Conservation (phyloP, 2,329 filamentous ascomycete species). For the Aspergillus ruber region DNA sequence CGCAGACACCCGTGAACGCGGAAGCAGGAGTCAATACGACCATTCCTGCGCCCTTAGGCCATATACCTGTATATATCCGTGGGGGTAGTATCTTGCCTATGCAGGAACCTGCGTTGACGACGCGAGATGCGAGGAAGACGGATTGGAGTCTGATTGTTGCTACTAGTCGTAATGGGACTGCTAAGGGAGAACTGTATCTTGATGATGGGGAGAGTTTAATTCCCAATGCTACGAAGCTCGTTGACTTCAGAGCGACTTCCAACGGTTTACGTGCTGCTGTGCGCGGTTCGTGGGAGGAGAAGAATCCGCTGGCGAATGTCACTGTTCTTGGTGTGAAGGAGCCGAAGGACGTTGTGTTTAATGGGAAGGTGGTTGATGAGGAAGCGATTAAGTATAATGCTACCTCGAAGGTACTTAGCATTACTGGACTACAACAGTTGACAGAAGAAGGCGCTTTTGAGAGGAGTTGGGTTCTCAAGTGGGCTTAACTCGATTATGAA, state of each 20-base stretch:
- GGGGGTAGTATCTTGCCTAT: conserved; percentile 62
- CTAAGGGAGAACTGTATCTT: conserved; percentile 60
- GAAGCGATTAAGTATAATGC: conserved; percentile 45
- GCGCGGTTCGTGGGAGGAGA: conserved; percentile 50
- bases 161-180: conserved; percentile 49
- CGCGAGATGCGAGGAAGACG: conserved; percentile 54
- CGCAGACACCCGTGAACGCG: conserved; percentile 50
- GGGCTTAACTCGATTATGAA: conserved; percentile 25
- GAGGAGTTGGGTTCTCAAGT: conserved; percentile 52
- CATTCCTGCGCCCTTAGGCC: conserved; percentile 55
- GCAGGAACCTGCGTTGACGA: conserved; percentile 64
- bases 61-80: conserved; percentile 66
- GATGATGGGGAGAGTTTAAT: conserved; percentile 66
- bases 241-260: conserved; percentile 32
- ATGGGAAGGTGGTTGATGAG: conserved; percentile 40
- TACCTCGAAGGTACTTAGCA: conserved; percentile 42
- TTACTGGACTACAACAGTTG: conserved; percentile 45
- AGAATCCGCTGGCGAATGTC: conserved; percentile 55
- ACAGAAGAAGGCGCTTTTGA: conserved; percentile 54
- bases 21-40: conserved; percentile 52
- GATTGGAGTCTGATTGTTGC: conserved; percentile 63
- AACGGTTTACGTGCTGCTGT: conserved; percentile 45
- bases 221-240: conserved; percentile 50
- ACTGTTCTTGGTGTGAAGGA: conserved; percentile 54
- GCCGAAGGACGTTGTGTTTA: conserved; percentile 45